Conservation (phyloP, 768 basidiomycete species). For the Pisolithus marmoratus region DNA sequence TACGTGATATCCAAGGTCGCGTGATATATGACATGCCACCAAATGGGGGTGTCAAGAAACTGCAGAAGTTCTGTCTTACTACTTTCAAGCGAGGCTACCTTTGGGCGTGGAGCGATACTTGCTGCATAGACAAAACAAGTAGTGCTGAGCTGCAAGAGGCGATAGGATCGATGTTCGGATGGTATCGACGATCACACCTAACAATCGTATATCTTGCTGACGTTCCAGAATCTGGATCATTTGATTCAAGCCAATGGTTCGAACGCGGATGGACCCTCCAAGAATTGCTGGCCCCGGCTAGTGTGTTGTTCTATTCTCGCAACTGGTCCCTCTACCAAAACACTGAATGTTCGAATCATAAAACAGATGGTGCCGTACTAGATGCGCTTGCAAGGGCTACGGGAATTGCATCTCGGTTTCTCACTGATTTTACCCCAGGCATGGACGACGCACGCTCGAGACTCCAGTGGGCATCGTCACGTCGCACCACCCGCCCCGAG, state of each 20-base stretch:
- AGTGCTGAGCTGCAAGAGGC: not conserved
- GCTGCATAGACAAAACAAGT: slow-evolving; percentile 3
- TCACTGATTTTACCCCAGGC: not conserved
- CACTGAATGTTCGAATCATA: not conserved
- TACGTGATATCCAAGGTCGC: not conserved
- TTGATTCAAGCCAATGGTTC: slow-evolving; percentile 1
- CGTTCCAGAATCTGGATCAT: not conserved
- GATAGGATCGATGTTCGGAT: slow-evolving; percentile 2
- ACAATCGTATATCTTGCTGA: slow-evolving; percentile 2
- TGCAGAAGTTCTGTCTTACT: not conserved
- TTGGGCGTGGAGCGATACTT: slow-evolving; percentile 5
- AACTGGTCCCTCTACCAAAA: slow-evolving; percentile 1
- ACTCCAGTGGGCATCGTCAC: slow-evolving; percentile 1
- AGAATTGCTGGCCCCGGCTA: slow-evolving; percentile 1
- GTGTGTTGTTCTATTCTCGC: not conserved
- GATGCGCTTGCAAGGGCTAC: not conserved
- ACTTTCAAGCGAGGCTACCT: not conserved
- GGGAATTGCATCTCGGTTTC: not conserved
- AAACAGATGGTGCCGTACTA: not conserved
- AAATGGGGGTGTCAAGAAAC: not conserved
- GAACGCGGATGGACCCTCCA: slow-evolving; percentile 5
- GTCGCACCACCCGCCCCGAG: not conserved
- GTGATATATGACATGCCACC: not conserved
- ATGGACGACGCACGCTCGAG: not conserved
- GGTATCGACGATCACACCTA: slow-evolving; percentile 1